phyloP scores from a whole-genome alignment of 768 basidiomycete species.

The Termitomyces titanicus region DNA sequence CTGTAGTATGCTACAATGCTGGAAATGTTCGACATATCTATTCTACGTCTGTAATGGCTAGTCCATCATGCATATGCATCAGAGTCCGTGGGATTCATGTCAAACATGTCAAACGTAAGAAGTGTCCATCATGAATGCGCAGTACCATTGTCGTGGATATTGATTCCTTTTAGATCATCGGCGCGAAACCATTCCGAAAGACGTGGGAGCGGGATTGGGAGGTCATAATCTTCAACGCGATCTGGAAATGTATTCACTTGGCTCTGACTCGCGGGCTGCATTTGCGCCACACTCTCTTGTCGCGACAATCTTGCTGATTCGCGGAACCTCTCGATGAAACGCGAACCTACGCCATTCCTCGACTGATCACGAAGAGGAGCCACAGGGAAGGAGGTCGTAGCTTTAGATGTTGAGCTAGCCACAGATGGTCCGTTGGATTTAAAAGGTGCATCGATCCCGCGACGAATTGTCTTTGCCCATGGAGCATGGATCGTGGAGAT shows the following conservation, averaged over 20 bases:
- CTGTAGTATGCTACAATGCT: constrained; percentile 9
- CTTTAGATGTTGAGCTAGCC: constrained; percentile 15
- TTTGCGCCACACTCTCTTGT: constrained; percentile 19
- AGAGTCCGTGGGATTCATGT: background rate
- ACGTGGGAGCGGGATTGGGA: constrained; percentile 51
- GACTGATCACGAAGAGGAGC: constrained; percentile 28
- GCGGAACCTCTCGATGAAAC: constrained; percentile 38
- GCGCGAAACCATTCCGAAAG: constrained; percentile 53
- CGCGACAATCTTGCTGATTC: constrained; percentile 31
- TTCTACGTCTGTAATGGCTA: background rate
- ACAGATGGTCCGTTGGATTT: constrained; percentile 16
- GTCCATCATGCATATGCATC: too few relatives aligned
- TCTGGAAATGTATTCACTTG: constrained; percentile 34
- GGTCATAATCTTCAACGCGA: constrained; percentile 42
- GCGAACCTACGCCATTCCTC: constrained; percentile 28
- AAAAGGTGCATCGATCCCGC: constrained; percentile 60
- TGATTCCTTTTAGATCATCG: constrained; percentile 27
- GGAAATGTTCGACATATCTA: background rate
- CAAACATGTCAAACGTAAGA: background rate
- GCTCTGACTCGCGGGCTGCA: constrained; percentile 17
- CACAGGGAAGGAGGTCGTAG: constrained; percentile 20
- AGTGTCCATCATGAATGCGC: constrained; percentile 9
- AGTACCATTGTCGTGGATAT: constrained; percentile 16
- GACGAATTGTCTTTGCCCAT: constrained; percentile 50
- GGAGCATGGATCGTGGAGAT: constrained; percentile 33